Evolutionary conservation across 2,329 filamentous ascomycete genomes (phyloP).

Genomic region (Xylogone sp.): DNA sequence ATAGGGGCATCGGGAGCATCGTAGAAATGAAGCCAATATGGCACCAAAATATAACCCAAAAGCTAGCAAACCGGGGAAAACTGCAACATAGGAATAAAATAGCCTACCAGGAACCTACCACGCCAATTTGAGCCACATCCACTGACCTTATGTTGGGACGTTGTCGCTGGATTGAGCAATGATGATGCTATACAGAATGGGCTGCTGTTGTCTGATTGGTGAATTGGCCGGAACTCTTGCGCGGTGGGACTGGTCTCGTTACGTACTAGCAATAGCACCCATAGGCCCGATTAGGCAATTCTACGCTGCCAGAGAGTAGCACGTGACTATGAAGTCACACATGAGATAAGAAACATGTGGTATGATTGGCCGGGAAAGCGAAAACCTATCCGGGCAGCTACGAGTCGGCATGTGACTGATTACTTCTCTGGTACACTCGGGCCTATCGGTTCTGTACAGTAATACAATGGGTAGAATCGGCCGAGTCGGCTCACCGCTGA

Average conservation of each 20-base stretch:
- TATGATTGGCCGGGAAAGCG: too few species aligned
- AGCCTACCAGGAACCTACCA: not conserved
- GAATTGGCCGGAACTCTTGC: slow-evolving; percentile 14
- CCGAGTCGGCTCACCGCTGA: too few species aligned
- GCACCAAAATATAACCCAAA: not conserved
- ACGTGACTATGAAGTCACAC: too few species aligned
- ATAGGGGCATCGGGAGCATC: not conserved
- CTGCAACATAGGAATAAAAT: not conserved
- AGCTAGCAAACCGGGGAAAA: not conserved
- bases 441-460: too few species aligned
- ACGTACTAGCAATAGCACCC: not conserved
- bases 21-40: not conserved
- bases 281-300: too few species aligned
- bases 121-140: not conserved
- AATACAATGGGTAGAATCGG: too few species aligned
- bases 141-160: not conserved
- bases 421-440: too few species aligned
- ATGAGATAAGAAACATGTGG: too few species aligned
- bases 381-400: too few species aligned
- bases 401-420: too few species aligned
- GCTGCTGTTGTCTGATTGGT: slow-evolving; percentile 10
- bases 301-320: too few species aligned
- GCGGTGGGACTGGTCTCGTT: slow-evolving; percentile 7
- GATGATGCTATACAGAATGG: slow-evolving; percentile 2
- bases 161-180: not conserved